Evolutionary conservation across 345 rosid genomes (phyloP), one percentile per base, ranked within the genome.

Genomic region (Citrus australasica): DNA sequence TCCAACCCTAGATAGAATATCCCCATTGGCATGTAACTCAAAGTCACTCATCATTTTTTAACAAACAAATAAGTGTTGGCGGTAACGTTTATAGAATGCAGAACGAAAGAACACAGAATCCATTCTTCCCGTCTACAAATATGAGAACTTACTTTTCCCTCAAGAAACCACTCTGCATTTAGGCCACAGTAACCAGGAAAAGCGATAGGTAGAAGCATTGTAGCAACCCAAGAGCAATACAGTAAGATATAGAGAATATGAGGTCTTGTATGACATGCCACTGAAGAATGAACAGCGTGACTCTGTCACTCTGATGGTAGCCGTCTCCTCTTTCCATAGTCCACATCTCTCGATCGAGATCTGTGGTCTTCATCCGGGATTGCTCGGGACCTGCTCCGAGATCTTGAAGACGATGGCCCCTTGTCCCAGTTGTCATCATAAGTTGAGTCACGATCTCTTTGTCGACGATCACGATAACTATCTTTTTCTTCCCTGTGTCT

Each of bases 271-370:
- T 33, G 48, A 69, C 64, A 73, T 35, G 71, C 69, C 65, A 61
- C 46, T 60, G 68, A 76, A 67, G 62, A 76, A 73, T 33, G 64
- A 80, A 65, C 60, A 28, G 68, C 40, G 55, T 33, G 25, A 59
- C 76, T 69, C 65, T 60, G 25, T 88, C 85, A 88, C 73, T 88
- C 90, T 42, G 88, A 87, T 22, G 90, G 87, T 60, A 77, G 48
- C 53, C 92, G 91, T 76, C 97, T 90, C 85, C 92, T 88, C 88
- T 93, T 91, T 37, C 92, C 93, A 65, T 91, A 90, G 78, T 91
- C 97, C 33, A 71, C 90, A 85, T 92, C 94, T 87, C 97, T 87
- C 13, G 92, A 86, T 76, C 92, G 83, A 69, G 95, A 85, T 87
- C 89, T 88, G 79, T 85, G 87, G 74, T 89, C 89, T 71, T 92